A percentile compares a stretch with the other conserved stretches of the same genome.
These are phyloP conservation scores for Wickerhamiella galacta DNA, from an alignment of 805 yeast species.

Conservation along the genomic window DNA sequence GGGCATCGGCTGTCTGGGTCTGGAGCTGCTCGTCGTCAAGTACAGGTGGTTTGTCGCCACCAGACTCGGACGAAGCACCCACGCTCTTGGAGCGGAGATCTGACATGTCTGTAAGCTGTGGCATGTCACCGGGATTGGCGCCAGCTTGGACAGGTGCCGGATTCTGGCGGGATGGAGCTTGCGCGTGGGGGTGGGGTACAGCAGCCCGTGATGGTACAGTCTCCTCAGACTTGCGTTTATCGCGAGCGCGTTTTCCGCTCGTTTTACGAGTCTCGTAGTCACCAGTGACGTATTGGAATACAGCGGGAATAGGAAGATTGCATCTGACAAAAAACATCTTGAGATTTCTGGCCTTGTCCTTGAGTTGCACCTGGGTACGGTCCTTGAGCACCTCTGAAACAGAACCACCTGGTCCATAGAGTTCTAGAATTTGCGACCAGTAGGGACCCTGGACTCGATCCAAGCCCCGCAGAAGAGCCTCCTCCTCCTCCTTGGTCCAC, in stretches of 20 bases:
- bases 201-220: too few species aligned
- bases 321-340: conserved; percentile 70
- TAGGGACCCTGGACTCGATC: conserved; percentile 68
- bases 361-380: conserved; percentile 78
- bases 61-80: too few species aligned
- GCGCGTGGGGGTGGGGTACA: too few species aligned
- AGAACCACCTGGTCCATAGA: conserved; percentile 90
- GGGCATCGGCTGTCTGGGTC: conserved; percentile 6
- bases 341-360: conserved; percentile 94
- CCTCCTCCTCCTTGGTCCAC: conserved; percentile 85
- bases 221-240: conserved; percentile 1
- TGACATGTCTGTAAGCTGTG: too few species aligned
- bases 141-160: too few species aligned
- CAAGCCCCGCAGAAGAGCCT: conserved; percentile 64
- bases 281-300: conserved; percentile 74
- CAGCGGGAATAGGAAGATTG: conserved; percentile 63
- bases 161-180: too few species aligned
- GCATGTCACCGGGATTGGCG: too few species aligned
- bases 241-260: conserved; percentile 9
- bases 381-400: conserved; percentile 69
- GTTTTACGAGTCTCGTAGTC: conserved; percentile 26
- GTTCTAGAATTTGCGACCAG: conserved; percentile 80
- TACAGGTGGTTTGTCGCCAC: too few species aligned
- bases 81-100: too few species aligned
- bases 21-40: conserved; percentile 1